Percentiles rank a stretch among this genome's conserved stretches.
phyloP scores from a whole-genome alignment of 345 rosid genomes.

The Hibiscus trionum region DNA sequence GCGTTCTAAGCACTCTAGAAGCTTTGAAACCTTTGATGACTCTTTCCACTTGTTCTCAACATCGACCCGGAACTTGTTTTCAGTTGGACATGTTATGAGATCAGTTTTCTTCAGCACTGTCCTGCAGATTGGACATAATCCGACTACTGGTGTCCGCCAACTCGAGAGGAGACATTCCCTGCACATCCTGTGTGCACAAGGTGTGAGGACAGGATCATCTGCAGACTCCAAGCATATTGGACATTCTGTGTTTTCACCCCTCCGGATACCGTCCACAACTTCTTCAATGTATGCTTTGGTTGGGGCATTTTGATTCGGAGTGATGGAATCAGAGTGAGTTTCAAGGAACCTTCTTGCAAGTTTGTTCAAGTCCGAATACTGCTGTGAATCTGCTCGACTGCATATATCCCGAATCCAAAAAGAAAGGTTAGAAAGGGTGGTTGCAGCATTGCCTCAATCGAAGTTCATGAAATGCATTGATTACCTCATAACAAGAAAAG shows the following conservation, averaged over 20 bases:
- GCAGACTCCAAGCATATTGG: conserved; percentile 62
- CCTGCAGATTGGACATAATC: conserved; percentile 54
- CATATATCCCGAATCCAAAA: background rate
- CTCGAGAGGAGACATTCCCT: conserved; percentile 58
- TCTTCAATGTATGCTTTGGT: conserved; percentile 44
- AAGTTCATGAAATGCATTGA: background rate
- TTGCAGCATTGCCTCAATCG: no score
- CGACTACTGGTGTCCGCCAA: conserved; percentile 39
- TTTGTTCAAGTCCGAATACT: conserved; percentile 48
- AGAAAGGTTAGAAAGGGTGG: background rate
- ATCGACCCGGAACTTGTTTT: conserved; percentile 45
- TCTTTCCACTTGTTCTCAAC: conserved; percentile 57
- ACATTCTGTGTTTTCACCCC: conserved; percentile 48
- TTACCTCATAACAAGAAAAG: conserved; percentile 65
- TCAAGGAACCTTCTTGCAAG: conserved; percentile 57
- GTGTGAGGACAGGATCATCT: conserved; percentile 64
- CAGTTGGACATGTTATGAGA: conserved; percentile 30
- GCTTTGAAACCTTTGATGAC: conserved; percentile 36
- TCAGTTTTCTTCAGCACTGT: conserved; percentile 29
- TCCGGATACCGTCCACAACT: conserved; percentile 41
- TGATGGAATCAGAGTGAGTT: conserved; percentile 18
- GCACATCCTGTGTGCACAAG: conserved; percentile 67
- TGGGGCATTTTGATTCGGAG: conserved; percentile 25
- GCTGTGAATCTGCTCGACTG: conserved; percentile 47
- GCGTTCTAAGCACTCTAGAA: conserved; percentile 43